Conservation (phyloP, 768 basidiomycete species). For the Tephrocybe rancida region DNA sequence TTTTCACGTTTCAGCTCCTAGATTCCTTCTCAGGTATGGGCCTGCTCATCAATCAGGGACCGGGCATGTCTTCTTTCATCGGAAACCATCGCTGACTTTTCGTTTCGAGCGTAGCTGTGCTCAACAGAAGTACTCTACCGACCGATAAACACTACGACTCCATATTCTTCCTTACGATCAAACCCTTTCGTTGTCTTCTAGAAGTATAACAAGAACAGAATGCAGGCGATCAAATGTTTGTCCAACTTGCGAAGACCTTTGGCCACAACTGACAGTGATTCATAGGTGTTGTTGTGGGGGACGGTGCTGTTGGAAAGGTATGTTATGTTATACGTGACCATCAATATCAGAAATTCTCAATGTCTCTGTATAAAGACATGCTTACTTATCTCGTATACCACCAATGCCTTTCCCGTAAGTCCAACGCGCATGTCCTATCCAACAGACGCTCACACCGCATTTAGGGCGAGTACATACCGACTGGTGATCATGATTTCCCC, state of each 20-base stretch:
- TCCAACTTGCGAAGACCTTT: conserved; percentile 11
- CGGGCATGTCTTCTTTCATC: conserved; percentile 2
- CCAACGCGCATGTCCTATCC: conserved; percentile 7
- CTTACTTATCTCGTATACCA: conserved; percentile 98
- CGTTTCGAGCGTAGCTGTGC: conserved; percentile 11
- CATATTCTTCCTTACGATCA: conserved; percentile 17
- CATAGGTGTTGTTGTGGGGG: conserved; percentile 95
- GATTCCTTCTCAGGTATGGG: conserved; percentile 16
- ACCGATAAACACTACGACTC: conserved; percentile 25
- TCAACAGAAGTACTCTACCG: conserved; percentile 16
- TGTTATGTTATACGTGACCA: conserved; percentile 35
- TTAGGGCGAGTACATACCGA: conserved; percentile 96
- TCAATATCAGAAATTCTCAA: conserved; percentile 19
- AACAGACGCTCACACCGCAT: conserved; percentile 17
- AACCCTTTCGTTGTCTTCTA: conserved; percentile 18
- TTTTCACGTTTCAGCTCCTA: conserved; percentile 17
- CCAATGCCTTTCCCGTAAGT: conserved; percentile 93
- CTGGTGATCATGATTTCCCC: conserved; percentile 50
- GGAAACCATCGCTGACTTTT: conserved; percentile 4
- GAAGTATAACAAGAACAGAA: conserved; percentile 37
- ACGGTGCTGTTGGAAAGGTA: conserved; percentile 98
- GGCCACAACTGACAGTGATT: conserved; percentile 32
- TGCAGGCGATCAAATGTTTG: conserved; percentile 94
- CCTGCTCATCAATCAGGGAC: conserved; percentile 6
- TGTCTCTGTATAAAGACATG: conserved; percentile 72